Conservation (phyloP, 495 filamentous ascomycete species). For the Penicillium ochrochloron region DNA sequence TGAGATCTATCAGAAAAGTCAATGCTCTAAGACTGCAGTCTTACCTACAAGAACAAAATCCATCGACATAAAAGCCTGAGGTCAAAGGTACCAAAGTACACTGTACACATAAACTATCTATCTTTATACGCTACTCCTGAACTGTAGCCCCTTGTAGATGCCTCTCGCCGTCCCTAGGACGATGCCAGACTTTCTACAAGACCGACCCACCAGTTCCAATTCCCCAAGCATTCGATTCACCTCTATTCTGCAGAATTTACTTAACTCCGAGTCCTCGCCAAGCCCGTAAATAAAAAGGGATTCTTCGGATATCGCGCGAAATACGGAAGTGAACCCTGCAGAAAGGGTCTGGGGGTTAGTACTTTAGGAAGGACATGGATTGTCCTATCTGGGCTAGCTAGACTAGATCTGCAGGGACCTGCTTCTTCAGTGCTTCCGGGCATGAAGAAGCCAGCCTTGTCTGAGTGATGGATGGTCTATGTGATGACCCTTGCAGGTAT, state of each 20-base stretch:
- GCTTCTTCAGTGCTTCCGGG: too few species aligned
- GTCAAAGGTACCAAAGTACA: not conserved
- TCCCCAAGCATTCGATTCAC: not conserved
- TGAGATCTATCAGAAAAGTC: not conserved
- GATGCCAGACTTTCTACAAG: not conserved
- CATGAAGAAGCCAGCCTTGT: too few species aligned
- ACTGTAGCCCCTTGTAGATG: not conserved
- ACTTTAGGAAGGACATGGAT: not conserved
- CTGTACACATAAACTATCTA: not conserved
- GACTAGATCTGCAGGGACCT: too few species aligned
- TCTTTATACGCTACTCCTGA: too few species aligned
- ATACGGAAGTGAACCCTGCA: not conserved
- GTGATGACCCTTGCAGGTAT: too few species aligned
- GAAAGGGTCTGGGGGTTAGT: not conserved
- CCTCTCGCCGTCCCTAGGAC: too few species aligned
- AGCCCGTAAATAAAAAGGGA: not conserved
- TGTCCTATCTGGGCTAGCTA: too few species aligned
- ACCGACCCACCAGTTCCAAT: not conserved
- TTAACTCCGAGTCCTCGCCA: not conserved
- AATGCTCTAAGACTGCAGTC: not conserved
- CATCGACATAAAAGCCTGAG: not conserved
- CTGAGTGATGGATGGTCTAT: too few species aligned
- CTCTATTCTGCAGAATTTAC: not conserved
- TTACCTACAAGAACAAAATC: not conserved
- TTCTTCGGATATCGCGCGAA: conserved; percentile 20